A percentile compares a stretch with the other conserved stretches of the same genome.
phyloP scores from a whole-genome alignment of 169 alveolate genomes.

The Babesia gibsoni region DNA sequence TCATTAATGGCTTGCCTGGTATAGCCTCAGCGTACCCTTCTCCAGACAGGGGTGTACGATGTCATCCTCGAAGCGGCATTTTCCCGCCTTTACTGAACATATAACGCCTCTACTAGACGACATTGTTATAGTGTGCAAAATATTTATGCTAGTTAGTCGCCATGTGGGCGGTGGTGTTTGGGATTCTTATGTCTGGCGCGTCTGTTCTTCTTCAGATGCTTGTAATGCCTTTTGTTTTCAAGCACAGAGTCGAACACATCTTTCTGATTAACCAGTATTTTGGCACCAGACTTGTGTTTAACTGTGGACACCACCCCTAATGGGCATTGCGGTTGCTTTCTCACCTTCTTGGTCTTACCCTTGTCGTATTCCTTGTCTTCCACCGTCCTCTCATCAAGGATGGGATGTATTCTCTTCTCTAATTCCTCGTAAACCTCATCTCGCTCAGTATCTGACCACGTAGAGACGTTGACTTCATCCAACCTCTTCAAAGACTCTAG shows the following conservation, averaged over 20 bases:
- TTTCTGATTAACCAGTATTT: slow-evolving; percentile 40
- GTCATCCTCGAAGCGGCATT: slow-evolving; percentile 49
- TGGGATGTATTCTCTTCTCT: slow-evolving; percentile 7
- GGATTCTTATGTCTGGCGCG: neutral
- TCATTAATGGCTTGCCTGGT: slow-evolving; percentile 16
- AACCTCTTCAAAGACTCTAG: too few relatives aligned
- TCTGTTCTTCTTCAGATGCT: neutral
- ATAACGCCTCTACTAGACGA: slow-evolving; percentile 7
- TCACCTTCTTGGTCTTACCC: slow-evolving; percentile 47
- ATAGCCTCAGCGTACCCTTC: slow-evolving; percentile 57
- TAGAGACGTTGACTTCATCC: slow-evolving; percentile 13
- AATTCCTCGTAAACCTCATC: slow-evolving; percentile 19
- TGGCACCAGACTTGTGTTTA: slow-evolving; percentile 28
- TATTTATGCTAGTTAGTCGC: neutral
- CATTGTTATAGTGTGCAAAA: neutral
- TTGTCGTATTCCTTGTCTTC: slow-evolving; percentile 56
- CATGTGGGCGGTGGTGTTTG: neutral
- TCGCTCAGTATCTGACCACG: slow-evolving; percentile 53
- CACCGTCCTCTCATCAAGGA: slow-evolving; percentile 19
- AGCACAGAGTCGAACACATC: slow-evolving; percentile 25
- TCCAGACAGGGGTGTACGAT: slow-evolving; percentile 51
- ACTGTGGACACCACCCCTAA: neutral
- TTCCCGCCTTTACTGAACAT: slow-evolving; percentile 63
- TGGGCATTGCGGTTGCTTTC: neutral
- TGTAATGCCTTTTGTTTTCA: neutral